These are phyloP conservation scores for Teunomyces lycoperdinae DNA, from an alignment of 805 yeast genomes.

Conservation along the genomic window DNA sequence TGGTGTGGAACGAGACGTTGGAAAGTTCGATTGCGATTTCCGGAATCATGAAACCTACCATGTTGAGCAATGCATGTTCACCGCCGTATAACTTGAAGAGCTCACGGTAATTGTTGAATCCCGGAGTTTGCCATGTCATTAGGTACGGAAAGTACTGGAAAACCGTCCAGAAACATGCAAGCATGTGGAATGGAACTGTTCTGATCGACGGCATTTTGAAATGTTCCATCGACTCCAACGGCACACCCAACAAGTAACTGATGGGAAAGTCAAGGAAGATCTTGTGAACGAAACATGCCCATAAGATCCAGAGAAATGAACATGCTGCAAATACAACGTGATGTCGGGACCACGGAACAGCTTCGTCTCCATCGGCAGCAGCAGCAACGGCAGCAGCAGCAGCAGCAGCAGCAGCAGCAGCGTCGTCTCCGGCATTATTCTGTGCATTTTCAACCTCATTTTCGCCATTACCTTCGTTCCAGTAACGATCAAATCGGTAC, in stretches of 20 bases:
- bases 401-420: not conserved
- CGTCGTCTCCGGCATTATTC: not conserved
- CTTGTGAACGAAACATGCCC: constrained; percentile 20
- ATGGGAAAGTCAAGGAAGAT: constrained; percentile 21
- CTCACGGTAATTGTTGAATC: not conserved
- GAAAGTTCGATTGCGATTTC: not conserved
- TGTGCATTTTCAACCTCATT: not conserved
- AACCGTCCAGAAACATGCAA: constrained; percentile 19
- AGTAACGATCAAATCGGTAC: not conserved
- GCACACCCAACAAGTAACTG: constrained; percentile 5
- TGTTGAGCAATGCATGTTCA: not conserved
- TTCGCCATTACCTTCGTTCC: constrained; percentile 1
- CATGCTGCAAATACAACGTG: not conserved
- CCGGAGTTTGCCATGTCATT: not conserved
- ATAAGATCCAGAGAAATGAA: constrained; percentile 13
- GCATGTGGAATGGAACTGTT: constrained; percentile 12
- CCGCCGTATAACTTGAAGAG: not conserved
- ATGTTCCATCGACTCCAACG: not conserved
- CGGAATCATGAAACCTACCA: not conserved
- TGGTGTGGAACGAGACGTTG: not conserved
- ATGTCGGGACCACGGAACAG: not conserved
- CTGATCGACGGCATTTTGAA: constrained; percentile 1
- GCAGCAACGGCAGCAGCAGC: not conserved
- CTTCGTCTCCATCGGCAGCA: not conserved
- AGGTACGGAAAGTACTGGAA: constrained; percentile 12